These are phyloP conservation scores for Biscogniauxia mediterranea DNA, from an alignment of 2,329 filamentous ascomycete species.

Conservation along the genomic window DNA sequence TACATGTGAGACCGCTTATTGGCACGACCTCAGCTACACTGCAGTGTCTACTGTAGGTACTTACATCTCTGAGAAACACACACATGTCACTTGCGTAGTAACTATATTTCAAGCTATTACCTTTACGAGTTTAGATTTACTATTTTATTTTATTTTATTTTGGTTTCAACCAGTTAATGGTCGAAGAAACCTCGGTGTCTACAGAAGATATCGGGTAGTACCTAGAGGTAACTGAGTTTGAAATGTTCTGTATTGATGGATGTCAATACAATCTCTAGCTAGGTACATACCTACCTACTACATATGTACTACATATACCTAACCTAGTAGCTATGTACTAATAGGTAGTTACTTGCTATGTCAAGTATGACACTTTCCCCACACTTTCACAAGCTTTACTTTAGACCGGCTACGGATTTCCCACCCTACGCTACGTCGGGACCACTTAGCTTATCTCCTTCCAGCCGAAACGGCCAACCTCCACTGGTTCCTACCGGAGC, in stretches of 20 bases:
- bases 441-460: conserved; percentile 30
- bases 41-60: not conserved
- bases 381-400: conserved; percentile 34
- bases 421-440: conserved; percentile 18
- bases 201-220: no score
- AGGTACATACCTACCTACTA: no score
- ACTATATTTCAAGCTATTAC: not conserved
- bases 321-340: no score
- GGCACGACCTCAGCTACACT: not conserved
- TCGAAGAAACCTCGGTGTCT: no score
- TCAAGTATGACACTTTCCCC: conserved; percentile 21
- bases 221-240: no score
- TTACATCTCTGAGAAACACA: no score
- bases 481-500: not conserved
- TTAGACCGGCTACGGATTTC: conserved; percentile 23
- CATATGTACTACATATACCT: no score
- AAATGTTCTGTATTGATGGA: not conserved
- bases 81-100: no score
- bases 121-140: not conserved
- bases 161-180: no score
- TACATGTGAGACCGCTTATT: not conserved
- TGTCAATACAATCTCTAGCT: no score
- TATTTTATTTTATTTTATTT: not conserved
- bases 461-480: conserved; percentile 24
- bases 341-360: no score